A percentile compares a stretch with the other conserved stretches of the same genome.
Conservation (phyloP, 139 green algal genomes). For the Chlorella sp. region DNA sequence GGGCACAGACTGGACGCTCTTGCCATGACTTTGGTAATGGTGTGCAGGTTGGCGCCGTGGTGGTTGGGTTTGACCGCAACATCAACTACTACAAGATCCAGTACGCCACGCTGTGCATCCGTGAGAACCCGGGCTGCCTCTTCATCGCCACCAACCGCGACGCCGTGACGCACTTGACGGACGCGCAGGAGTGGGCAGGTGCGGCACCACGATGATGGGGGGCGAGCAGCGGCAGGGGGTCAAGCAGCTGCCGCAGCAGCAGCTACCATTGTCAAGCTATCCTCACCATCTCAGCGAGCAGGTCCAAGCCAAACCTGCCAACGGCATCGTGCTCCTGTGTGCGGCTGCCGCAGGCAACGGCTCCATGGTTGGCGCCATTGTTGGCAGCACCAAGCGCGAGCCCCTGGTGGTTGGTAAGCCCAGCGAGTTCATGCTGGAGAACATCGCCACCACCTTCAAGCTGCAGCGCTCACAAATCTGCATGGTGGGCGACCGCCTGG, state of each 20-base stretch:
- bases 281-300: no score
- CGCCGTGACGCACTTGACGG: conserved; percentile 96
- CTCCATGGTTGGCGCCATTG: conserved; percentile 95
- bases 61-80: conserved; percentile 97
- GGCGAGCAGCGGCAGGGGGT: background rate
- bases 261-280: no score
- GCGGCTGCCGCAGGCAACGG: conserved; percentile 85
- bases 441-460: conserved; percentile 77
- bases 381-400: conserved; percentile 85
- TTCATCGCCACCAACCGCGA: conserved; percentile 99
- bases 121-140: conserved; percentile 94
- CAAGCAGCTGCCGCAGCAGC: no score
- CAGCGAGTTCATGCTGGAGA: conserved; percentile 92
- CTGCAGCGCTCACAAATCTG: conserved; percentile 85
- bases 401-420: conserved; percentile 95
- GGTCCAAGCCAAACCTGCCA: no score
- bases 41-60: conserved; percentile 82
- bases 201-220: background rate
- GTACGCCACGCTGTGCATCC: conserved; percentile 95
- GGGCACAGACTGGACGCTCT: no score
- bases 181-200: conserved; percentile 75
- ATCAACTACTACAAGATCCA: conserved; percentile 99
- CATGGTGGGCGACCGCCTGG: conserved; percentile 98
- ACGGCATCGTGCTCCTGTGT: no score
- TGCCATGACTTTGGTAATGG: no score